Evolutionary conservation across 208 protist species (phyloP), one percentile per base, ranked within the genome.

Genomic region (Leishmania amazonensis): DNA sequence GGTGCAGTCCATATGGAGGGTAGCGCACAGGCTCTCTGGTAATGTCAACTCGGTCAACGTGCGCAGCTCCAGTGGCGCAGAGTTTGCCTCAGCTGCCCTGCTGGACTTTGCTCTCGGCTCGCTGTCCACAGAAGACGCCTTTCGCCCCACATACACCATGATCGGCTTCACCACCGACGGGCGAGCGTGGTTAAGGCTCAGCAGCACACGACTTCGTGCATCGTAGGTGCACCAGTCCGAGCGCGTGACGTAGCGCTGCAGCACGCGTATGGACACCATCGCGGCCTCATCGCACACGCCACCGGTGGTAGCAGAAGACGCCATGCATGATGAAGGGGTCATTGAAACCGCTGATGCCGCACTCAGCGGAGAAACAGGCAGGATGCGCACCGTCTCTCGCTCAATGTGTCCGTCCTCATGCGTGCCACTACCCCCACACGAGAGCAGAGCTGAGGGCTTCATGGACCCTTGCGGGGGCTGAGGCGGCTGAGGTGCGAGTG

Each of bases 101-200:
- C 31, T 28, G 0, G 11, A 8, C 73, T 38, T 42, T 3, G 45
- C 19, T 24, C 31, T 21, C 5, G 7, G 42, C 19, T 70, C 42
- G 15, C 68, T 1, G 17, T 79, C 17, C n/a, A 70, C 54, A 3
- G 54, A 24, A 15, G 53, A 64, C 21, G 42, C 38, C 54, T 24
- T 19, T 67, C 21, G 58, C 21, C 45, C n/a, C 35, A 28, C 54
- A 8, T 62, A 73, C 28, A 92, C 79, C 73, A 85, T 64, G 82
- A 95, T 84, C 49, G 85, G 85, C 82, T 95, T 95, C 42, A 95
- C 47, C 7, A 89, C 79, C 17, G 42, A 80, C 15, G 88, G 83
- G 21, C 88, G 88, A 8, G 75, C 71, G 54, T 77, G 57, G 75
- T 91, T 91, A 53, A 95, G 58, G 54, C 85, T 84, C 21, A 93